These are phyloP conservation scores for Cordyceps tenuipes DNA, from an alignment of 2,329 filamentous ascomycete species.

Conservation along the genomic window DNA sequence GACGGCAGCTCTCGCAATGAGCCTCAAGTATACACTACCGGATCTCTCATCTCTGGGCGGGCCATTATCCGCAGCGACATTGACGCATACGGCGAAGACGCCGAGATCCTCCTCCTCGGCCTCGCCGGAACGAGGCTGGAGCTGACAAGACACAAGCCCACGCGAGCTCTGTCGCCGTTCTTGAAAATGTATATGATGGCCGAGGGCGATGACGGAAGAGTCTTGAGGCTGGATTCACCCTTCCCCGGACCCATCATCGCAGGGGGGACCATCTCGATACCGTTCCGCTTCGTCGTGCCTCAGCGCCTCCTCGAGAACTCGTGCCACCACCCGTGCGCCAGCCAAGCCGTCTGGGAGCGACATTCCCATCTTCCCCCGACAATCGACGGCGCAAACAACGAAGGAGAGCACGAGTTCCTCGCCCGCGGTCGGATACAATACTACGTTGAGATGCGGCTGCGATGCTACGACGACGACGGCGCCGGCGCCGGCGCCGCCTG, in stretches of 20 bases:
- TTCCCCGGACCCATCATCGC: not conserved
- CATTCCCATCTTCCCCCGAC: constrained; percentile 3
- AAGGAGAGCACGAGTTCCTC: not conserved
- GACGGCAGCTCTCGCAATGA: not conserved
- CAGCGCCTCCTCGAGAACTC: constrained; percentile 1
- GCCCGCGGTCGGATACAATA: constrained; percentile 5
- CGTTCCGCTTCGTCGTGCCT: constrained; percentile 4
- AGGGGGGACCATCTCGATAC: not conserved
- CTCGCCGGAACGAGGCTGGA: constrained; percentile 2
- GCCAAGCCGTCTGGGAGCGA: constrained; percentile 3
- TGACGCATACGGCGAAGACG: not conserved
- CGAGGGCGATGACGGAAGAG: not conserved
- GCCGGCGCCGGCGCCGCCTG: not conserved
- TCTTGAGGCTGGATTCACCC: not conserved
- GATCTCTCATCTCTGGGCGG: not conserved
- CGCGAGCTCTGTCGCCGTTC: not conserved
- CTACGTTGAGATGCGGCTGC: constrained; percentile 3
- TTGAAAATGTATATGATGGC: constrained; percentile 6
- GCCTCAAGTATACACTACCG: not conserved
- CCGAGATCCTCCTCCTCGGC: constrained; percentile 3
- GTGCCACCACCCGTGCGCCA: not conserved
- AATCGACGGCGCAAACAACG: not conserved
- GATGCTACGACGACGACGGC: not conserved
- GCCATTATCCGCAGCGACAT: not conserved
- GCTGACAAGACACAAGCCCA: constrained; percentile 4